Conservation (phyloP, 169 alveolate genomes). For the Eimeria tenella region DNA sequence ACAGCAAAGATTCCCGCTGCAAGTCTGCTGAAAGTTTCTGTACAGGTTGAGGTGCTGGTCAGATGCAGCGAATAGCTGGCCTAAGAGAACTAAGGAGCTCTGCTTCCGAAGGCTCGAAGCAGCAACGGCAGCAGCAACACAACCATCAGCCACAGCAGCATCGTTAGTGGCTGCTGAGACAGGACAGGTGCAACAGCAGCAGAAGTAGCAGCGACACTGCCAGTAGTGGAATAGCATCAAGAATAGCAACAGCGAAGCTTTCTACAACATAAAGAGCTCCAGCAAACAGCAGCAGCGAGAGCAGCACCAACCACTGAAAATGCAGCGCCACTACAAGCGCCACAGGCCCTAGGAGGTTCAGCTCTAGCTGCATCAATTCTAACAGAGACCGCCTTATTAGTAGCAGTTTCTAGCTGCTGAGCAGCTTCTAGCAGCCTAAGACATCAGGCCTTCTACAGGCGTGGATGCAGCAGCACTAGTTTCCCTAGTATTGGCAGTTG, state of each 20-base stretch:
- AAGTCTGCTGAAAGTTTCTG: too few relatives aligned
- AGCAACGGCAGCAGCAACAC: neutral
- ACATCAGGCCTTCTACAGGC: too few relatives aligned
- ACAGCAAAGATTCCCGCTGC: neutral
- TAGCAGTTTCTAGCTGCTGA: neutral
- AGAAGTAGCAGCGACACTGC: neutral
- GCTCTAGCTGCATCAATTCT: neutral
- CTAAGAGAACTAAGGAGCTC: neutral
- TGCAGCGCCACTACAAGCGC: neutral
- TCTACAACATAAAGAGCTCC: neutral
- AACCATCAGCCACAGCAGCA: neutral
- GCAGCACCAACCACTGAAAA: neutral
- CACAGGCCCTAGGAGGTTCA: neutral
- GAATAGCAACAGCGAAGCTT: neutral
- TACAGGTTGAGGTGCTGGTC: too few relatives aligned
- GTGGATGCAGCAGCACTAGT: too few relatives aligned
- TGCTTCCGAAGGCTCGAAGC: neutral
- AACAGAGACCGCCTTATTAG: conserved; percentile 2
- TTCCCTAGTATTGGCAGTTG: conserved; percentile 71
- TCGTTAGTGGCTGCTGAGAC: neutral
- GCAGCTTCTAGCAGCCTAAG: too few relatives aligned
- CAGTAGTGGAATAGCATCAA: neutral
- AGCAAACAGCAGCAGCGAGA: neutral
- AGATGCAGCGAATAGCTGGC: neutral
- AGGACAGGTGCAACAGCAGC: neutral